These are phyloP conservation scores for Metschnikowia amazonensis DNA, from an alignment of 805 yeast species.

Conservation along the genomic window DNA sequence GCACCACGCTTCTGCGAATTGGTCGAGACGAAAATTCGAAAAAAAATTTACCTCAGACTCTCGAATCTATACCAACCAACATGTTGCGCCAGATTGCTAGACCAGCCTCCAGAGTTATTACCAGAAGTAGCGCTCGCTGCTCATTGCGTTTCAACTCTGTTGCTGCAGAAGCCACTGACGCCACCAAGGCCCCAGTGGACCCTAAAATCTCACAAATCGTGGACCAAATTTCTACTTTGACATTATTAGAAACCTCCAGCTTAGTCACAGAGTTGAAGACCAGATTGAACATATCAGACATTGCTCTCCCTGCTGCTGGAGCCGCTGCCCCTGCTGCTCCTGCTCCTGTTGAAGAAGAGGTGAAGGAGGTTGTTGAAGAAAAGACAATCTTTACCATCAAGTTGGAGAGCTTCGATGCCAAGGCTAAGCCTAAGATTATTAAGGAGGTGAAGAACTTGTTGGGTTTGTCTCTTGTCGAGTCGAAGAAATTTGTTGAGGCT, in stretches of 20 bases:
- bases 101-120: conserved; percentile 33
- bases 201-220: conserved; percentile 88
- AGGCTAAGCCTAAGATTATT: conserved; percentile 94
- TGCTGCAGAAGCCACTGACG: conserved; percentile 30
- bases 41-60: conserved; percentile 12
- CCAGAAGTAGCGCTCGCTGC: conserved; percentile 24
- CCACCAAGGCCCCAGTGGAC: conserved; percentile 55
- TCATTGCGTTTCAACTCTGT: conserved; percentile 48
- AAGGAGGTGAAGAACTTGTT: conserved; percentile 92
- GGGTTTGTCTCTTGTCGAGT: conserved; percentile 91
- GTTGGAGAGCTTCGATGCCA: conserved; percentile 90
- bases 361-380: conserved; percentile 78
- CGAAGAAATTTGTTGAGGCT: conserved; percentile 95
- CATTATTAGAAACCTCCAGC: conserved; percentile 89
- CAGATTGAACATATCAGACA: conserved; percentile 89
- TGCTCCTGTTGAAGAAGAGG: conserved; percentile 70
- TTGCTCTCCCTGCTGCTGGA: conserved; percentile 63
- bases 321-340: conserved; percentile 59
- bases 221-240: conserved; percentile 83
- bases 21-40: conserved; percentile 5
- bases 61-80: conserved; percentile 12
- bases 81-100: conserved; percentile 38
- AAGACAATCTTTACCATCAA: conserved; percentile 90
- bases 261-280: conserved; percentile 76
- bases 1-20: conserved; percentile 5